These are phyloP conservation scores for Carallia brachiata DNA, from an alignment of 345 rosid genomes.

Conservation along the genomic window DNA sequence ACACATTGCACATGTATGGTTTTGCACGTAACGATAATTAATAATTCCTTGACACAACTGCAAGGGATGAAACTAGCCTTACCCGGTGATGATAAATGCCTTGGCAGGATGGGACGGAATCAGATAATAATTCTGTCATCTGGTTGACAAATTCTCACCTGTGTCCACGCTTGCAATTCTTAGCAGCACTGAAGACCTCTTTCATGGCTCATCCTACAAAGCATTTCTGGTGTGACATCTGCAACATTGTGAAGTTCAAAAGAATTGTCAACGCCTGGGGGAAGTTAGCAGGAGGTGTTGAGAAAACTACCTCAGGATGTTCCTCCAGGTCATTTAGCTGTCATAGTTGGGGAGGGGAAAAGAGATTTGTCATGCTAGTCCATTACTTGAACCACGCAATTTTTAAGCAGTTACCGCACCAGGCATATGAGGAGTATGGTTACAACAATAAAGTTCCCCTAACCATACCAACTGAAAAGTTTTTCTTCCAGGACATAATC, in stretches of 20 bases:
- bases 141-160: neutral
- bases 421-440: conserved; percentile 26
- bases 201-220: conserved; percentile 16
- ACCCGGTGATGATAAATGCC: neutral
- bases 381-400: conserved; percentile 33
- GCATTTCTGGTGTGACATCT: conserved; percentile 19
- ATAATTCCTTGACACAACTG: neutral
- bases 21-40: neutral
- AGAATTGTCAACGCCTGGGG: conserved; percentile 14
- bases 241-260: conserved; percentile 31
- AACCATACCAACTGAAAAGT: conserved; percentile 32
- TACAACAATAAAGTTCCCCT: conserved; percentile 27
- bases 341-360: conserved; percentile 30
- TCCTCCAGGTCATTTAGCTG: conserved; percentile 32
- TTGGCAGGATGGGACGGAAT: too few relatives aligned
- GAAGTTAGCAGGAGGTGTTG: conserved; percentile 18
- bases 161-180: neutral
- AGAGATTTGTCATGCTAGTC: conserved; percentile 30
- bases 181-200: neutral
- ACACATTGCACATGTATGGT: neutral
- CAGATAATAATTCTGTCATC: neutral
- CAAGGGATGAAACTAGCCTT: neutral
- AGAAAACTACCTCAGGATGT: conserved; percentile 31
- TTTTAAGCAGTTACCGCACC: conserved; percentile 32
- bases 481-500: conserved; percentile 30